phyloP scores from a whole-genome alignment of 2,329 filamentous ascomycete species.

The Fusarium globosum region DNA sequence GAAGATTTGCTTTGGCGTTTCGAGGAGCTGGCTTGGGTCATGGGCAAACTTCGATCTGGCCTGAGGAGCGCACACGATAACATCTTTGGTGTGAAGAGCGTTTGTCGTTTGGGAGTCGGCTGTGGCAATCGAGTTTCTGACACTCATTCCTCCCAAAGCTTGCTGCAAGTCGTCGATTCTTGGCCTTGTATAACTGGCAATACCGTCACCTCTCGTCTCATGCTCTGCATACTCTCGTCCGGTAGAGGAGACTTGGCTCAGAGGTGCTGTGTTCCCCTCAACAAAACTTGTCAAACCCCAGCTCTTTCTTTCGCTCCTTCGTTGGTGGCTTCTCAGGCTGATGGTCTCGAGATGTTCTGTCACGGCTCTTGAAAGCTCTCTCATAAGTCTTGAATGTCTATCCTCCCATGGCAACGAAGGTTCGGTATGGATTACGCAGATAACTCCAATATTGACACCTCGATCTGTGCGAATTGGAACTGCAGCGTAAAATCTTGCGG shows the following conservation, averaged over 20 bases:
- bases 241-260: neutral
- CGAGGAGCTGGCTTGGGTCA: neutral
- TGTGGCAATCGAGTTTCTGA: neutral
- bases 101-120: neutral
- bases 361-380: conserved; percentile 47
- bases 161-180: neutral
- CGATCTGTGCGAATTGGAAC: conserved; percentile 54
- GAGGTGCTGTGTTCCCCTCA: conserved; percentile 45
- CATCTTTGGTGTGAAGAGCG: neutral
- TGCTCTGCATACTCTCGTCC: neutral
- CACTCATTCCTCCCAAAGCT: neutral
- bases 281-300: conserved; percentile 52
- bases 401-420: conserved; percentile 39
- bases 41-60: neutral
- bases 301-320: conserved; percentile 52
- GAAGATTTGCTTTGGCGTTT: conserved; percentile 46
- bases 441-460: conserved; percentile 57
- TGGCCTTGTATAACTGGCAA: conserved; percentile 11
- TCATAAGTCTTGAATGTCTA: conserved; percentile 41
- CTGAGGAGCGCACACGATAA: neutral
- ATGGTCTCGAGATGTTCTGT: conserved; percentile 52
- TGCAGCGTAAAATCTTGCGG: conserved; percentile 53
- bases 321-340: conserved; percentile 41
- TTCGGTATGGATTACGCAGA: conserved; percentile 46
- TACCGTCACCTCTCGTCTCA: neutral